Evolutionary conservation across 2,329 filamentous ascomycete genomes (phyloP), one percentile per base, ranked within the genome.

Genomic region (Daldinia sp.): DNA sequence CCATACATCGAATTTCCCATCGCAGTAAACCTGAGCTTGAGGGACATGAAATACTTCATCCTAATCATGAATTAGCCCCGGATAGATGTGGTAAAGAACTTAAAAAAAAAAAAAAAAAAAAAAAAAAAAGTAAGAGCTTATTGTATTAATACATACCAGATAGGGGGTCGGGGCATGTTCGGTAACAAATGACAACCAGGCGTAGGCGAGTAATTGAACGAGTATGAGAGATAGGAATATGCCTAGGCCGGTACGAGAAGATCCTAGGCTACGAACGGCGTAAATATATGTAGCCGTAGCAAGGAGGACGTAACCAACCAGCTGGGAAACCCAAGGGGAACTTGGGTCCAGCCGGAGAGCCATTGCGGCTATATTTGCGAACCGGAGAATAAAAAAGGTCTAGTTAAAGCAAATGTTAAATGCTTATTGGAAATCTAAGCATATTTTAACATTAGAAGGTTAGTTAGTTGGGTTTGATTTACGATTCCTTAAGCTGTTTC

Each of bases 41-140:
- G 93, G 93, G 23, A 98, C 90, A 78, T 99, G 93, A 70, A 96
- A 97, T 33, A 93, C 84, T 77, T 97, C 93, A 78, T 97, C 93
- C 92, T 95, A 50, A 13, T 37, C n/a, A 6, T 41, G 28, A 42
- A 10, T 67, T 53, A 59, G 57, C 28, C 10, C 9, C 54, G 13
- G 30, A 26, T 35, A 41, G 48, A 13, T 37, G 3, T 26, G 54
- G 6, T 26, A 28, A 12, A 9, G 28, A 26, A 6, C 20, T 41
- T n/a, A n/a, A n/a, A n/a, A n/a, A n/a, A n/a, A n/a, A n/a, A n/a
- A n/a, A n/a, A n/a, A n/a, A n/a, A n/a, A n/a, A n/a, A n/a, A n/a
- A n/a, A n/a, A n/a, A n/a, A 10, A 39, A 13, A 23, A 6, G 15
- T 30, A 26, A 23, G 7, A 10, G 28, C 33, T 20, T 50, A 54